Base-by-base conservation (phyloP, 768 basidiomycete genomes). In the Cystobasidium tubakii region DNA sequence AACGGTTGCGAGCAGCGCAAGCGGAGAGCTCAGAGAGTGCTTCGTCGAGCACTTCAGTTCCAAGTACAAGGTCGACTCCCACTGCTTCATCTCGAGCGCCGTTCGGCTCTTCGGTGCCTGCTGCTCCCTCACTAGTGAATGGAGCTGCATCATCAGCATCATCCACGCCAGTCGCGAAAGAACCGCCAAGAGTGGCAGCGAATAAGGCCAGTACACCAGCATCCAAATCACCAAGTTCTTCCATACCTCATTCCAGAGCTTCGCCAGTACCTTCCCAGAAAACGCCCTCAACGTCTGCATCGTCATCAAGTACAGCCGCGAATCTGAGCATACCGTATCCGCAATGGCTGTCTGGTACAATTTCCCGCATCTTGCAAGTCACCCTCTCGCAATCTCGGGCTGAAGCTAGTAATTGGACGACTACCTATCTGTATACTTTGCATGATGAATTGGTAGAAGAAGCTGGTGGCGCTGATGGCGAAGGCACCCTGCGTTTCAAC, bases 401-500 rank as follows among this genome's bases (percentile, higher is more conserved):
- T 43, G 77, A 73, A 31, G 74, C 57, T 57, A 73, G 34, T 57
- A 43, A 50, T 43, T 23, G 33, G 25, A 15, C 29, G 34, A 27
- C 88, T 50, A 89, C 90, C 29, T 95, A 91, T 91, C 85, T 97
- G 74, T 93, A 93, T 82, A 81, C 83, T 39, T 83, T 95, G 29
- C 86, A 86, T 25, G 80, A 82, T 7, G 94, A 97, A 77, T 80
- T 95, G 29, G 82, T 82, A 43, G 83, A 86, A 27, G 90, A 92
- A 77, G 21, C 29, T 21, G 62, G n/a, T 46, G 53, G 46, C 43
- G 29, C 53, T 31, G 42, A 31, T 2, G 60, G 50, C 1, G 64
- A 76, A 70, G 73, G 12, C 25, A 73, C 1, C 25, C 42, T 10
- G 36, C 50, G 10, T 67, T 75, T 19, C 21, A 39, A 66, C 33